Conservation (phyloP, 2,329 filamentous ascomycete species). For the Endoconidiophora polonica region DNA sequence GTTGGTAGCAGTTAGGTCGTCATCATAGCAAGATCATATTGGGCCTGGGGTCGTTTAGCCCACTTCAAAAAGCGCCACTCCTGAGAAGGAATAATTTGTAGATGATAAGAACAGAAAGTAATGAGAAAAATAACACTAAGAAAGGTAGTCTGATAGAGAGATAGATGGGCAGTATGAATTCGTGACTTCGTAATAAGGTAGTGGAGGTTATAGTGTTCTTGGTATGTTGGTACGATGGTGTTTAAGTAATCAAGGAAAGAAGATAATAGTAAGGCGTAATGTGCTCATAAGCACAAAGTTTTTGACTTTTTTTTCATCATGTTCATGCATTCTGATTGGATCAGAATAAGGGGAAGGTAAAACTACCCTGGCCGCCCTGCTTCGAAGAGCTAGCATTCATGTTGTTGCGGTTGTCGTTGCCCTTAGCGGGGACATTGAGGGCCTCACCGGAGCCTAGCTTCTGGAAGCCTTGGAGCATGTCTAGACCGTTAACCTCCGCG, state of each 20-base stretch:
- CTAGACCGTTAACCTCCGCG: constrained; percentile 44
- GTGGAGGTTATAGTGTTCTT: constrained; percentile 21
- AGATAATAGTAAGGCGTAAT: not conserved
- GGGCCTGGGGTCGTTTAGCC: not conserved
- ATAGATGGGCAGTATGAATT: constrained; percentile 2
- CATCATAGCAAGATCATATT: constrained; percentile 9
- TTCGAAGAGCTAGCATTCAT: constrained; percentile 19
- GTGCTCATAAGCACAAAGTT: not conserved
- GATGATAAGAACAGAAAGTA: constrained; percentile 11
- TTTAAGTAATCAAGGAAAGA: not conserved
- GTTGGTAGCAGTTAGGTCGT: constrained; percentile 1
- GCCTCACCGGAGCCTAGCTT: constrained; percentile 40
- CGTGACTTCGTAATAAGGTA: constrained; percentile 19
- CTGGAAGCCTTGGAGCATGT: constrained; percentile 60
- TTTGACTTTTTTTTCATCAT: too few species aligned
- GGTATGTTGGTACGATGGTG: too few species aligned
- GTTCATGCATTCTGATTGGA: too few species aligned
- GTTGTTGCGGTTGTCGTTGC: constrained; percentile 4
- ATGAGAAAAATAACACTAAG: constrained; percentile 7
- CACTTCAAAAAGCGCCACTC: not conserved
- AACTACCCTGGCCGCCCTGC: constrained; percentile 17
- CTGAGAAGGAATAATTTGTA: constrained; percentile 6
- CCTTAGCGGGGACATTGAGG: constrained; percentile 19
- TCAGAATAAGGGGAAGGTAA: constrained; percentile 9
- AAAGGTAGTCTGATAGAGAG: constrained; percentile 11